phyloP scores from a whole-genome alignment of 2,329 filamentous ascomycete genomes.

The Alternaria sp. region DNA sequence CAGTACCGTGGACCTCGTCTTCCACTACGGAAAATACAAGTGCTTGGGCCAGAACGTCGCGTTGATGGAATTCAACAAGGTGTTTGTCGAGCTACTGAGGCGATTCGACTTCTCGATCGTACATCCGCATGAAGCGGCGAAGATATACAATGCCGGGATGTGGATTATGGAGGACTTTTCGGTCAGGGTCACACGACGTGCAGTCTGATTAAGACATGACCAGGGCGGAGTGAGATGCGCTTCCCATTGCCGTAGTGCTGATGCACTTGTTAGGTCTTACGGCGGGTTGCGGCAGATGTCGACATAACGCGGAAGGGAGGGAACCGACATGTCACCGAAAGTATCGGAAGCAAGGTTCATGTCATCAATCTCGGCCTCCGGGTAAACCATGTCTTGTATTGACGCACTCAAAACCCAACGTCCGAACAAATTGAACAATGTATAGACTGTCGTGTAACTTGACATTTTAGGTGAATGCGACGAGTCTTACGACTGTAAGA shows the following conservation, averaged over 20 bases:
- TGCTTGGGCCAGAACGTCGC: conserved; percentile 38
- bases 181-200: neutral
- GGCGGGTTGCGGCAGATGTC: neutral
- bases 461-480: neutral
- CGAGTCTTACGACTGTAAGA: neutral
- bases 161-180: conserved; percentile 1
- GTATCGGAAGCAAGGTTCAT: neutral
- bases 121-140: neutral
- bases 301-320: neutral
- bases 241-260: neutral
- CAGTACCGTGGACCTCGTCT: conserved; percentile 26
- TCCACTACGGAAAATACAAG: conserved; percentile 34
- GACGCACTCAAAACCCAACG: neutral
- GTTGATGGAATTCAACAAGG: conserved; percentile 40
- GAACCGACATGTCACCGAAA: neutral
- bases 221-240: neutral
- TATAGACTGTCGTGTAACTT: neutral
- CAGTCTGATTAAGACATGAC: neutral
- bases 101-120: neutral
- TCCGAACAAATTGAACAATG: neutral
- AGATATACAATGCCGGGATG: neutral
- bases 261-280: neutral
- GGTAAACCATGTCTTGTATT: neutral
- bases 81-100: conserved; percentile 30
- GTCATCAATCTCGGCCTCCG: neutral